These are phyloP conservation scores for Chaetomiaceae sp. DNA, from an alignment of 2,329 filamentous ascomycete species.

Conservation along the genomic window DNA sequence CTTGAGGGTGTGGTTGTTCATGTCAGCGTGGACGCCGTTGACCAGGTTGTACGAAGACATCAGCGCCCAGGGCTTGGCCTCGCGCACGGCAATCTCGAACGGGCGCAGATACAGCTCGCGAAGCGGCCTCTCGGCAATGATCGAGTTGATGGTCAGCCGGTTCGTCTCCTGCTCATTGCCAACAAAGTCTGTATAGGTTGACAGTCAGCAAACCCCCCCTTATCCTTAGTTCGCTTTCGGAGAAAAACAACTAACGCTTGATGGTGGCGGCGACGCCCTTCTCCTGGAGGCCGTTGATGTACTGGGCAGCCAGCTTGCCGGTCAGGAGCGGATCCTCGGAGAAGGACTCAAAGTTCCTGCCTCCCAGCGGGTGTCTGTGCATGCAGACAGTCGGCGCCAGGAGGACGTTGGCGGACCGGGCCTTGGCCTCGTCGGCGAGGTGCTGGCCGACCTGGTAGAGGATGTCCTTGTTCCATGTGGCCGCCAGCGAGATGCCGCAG, in stretches of 20 bases:
- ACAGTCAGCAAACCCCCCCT: constrained; percentile 12
- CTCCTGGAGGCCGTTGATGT: constrained; percentile 68
- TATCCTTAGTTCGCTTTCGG: background rate
- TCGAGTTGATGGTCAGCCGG: constrained; percentile 59
- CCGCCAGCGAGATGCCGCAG: constrained; percentile 71
- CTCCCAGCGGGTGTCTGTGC: constrained; percentile 77
- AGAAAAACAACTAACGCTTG: constrained; percentile 54
- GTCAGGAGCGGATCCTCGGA: constrained; percentile 77
- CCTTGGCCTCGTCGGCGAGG: constrained; percentile 66
- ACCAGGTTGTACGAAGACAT: constrained; percentile 67
- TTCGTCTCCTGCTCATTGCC: constrained; percentile 71
- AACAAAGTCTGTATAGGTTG: constrained; percentile 49
- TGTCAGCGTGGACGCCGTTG: constrained; percentile 58
- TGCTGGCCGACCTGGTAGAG: constrained; percentile 65
- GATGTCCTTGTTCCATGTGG: constrained; percentile 71
- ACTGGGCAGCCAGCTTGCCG: constrained; percentile 66
- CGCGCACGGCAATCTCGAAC: constrained; percentile 66
- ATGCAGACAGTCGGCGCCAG: constrained; percentile 76
- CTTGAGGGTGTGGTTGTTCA: constrained; percentile 51
- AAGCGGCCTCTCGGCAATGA: constrained; percentile 59
- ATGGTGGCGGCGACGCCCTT: constrained; percentile 71
- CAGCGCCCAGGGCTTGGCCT: constrained; percentile 64
- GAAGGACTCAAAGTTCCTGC: constrained; percentile 81
- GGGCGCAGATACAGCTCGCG: constrained; percentile 69
- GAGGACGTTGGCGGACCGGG: constrained; percentile 68